A percentile compares a stretch with the other conserved stretches of the same genome.
Conservation (phyloP, 1,284 basidiomycete genomes). For the Coniferiporia weirii region DNA sequence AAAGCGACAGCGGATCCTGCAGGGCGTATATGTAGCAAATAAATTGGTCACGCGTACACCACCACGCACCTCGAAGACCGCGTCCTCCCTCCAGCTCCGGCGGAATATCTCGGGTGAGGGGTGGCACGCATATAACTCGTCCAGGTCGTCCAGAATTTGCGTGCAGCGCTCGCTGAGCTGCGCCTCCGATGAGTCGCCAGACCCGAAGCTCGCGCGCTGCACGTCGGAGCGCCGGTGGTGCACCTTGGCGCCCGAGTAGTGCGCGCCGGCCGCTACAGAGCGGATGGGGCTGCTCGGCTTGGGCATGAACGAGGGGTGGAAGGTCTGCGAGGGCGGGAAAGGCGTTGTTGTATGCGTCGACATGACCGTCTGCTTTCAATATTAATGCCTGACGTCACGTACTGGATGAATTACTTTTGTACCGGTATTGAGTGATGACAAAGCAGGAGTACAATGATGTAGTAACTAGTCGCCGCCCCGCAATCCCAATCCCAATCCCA, state of each 20-base stretch:
- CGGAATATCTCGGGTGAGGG: conserved; percentile 53
- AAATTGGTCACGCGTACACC: conserved; percentile 1
- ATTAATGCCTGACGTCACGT: background rate
- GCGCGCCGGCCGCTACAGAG: conserved; percentile 37
- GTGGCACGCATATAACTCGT: conserved; percentile 53
- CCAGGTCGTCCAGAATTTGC: conserved; percentile 46
- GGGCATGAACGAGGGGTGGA: conserved; percentile 38
- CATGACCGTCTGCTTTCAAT: too few species aligned
- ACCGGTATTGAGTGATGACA: background rate
- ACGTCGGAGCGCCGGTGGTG: conserved; percentile 23
- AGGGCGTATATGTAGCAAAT: background rate
- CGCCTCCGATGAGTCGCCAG: conserved; percentile 7
- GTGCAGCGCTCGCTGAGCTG: conserved; percentile 32
- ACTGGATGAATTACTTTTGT: background rate
- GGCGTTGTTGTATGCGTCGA: background rate
- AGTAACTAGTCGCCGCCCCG: background rate
- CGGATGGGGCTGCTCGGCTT: conserved; percentile 42
- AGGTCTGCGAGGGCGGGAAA: conserved; percentile 37
- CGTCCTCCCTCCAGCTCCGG: conserved; percentile 53
- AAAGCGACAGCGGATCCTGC: conserved; percentile 50
- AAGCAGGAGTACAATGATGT: background rate
- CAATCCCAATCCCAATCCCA: too few species aligned
- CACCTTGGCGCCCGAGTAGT: conserved; percentile 26
- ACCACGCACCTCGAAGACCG: conserved; percentile 49
- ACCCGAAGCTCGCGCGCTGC: conserved; percentile 19